Percentiles rank a stretch among this genome's conserved stretches.
phyloP scores from a whole-genome alignment of 2,329 filamentous ascomycete genomes.

The Pseudogymnoascus sp. region DNA sequence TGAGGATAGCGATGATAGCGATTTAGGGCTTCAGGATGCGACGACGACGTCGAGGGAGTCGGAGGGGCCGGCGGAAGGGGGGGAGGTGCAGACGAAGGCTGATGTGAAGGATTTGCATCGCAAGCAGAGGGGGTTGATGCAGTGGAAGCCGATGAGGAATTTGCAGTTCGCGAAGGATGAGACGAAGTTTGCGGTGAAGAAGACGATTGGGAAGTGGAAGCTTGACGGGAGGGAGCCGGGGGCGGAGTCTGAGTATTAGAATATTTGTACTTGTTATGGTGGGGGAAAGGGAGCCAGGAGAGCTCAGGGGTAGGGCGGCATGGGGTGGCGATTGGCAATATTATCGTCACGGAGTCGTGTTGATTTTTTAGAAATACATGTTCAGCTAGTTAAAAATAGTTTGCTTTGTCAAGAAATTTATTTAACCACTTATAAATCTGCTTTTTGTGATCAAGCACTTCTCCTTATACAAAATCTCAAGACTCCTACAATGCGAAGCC shows the following conservation, averaged over 20 bases:
- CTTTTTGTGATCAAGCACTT: background rate
- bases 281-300: background rate
- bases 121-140: slow-evolving; percentile 86
- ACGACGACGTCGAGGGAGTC: slow-evolving; percentile 8
- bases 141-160: slow-evolving; percentile 88
- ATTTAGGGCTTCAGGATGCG: slow-evolving; percentile 56
- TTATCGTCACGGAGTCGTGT: background rate
- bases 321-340: background rate
- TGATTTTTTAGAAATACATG: background rate
- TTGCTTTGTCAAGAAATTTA: background rate
- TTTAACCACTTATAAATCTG: background rate
- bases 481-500: background rate
- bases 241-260: slow-evolving; percentile 23
- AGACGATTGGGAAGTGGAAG: slow-evolving; percentile 69
- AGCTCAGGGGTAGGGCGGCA: background rate
- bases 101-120: slow-evolving; percentile 62
- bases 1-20: slow-evolving; percentile 27
- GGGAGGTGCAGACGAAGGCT: slow-evolving; percentile 8
- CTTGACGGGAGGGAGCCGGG: slow-evolving; percentile 75
- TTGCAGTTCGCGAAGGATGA: slow-evolving; percentile 83
- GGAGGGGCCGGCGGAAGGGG: background rate
- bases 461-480: background rate
- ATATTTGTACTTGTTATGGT: background rate
- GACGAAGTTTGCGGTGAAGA: slow-evolving; percentile 68
- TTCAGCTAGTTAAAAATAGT: background rate